Conservation (phyloP, 148 eudicot genomes). For the Suaeda aralocaspica region DNA sequence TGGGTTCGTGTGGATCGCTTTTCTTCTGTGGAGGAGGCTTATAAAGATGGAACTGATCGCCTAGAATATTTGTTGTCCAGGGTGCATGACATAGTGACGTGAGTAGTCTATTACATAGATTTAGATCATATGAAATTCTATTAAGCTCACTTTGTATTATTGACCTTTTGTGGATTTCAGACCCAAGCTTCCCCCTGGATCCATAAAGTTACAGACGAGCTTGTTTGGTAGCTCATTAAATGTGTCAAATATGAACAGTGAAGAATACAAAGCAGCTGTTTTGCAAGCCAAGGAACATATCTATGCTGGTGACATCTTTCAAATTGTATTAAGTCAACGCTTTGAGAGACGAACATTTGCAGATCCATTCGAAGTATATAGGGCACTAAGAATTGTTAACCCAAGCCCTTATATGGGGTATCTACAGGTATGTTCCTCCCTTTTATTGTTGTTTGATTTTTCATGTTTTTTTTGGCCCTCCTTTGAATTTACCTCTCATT, state of each 20-base stretch:
- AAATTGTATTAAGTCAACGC: slow-evolving; percentile 93
- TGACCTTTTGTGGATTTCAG: slow-evolving; percentile 40
- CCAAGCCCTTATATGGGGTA: slow-evolving; percentile 99
- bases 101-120: slow-evolving; percentile 28
- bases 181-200: slow-evolving; percentile 78
- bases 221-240: slow-evolving; percentile 69
- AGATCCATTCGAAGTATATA: slow-evolving; percentile 96
- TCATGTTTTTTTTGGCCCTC: not conserved
- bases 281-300: slow-evolving; percentile 95
- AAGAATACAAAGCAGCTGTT: slow-evolving; percentile 77
- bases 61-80: slow-evolving; percentile 63
- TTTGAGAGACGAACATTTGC: slow-evolving; percentile 97
- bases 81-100: slow-evolving; percentile 78
- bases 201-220: slow-evolving; percentile 65
- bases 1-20: slow-evolving; percentile 83
- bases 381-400: slow-evolving; percentile 95
- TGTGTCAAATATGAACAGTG: slow-evolving; percentile 73
- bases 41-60: slow-evolving; percentile 59
- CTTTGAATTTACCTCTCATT: slow-evolving; percentile 6
- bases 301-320: slow-evolving; percentile 95
- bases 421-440: slow-evolving; percentile 52
- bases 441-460: not conserved
- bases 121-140: slow-evolving; percentile 1
- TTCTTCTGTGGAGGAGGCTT: slow-evolving; percentile 79
- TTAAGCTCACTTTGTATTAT: slow-evolving; percentile 4